These are phyloP conservation scores for Rosa hybrid DNA, from an alignment of 331 rosid species.

Conservation along the genomic window DNA sequence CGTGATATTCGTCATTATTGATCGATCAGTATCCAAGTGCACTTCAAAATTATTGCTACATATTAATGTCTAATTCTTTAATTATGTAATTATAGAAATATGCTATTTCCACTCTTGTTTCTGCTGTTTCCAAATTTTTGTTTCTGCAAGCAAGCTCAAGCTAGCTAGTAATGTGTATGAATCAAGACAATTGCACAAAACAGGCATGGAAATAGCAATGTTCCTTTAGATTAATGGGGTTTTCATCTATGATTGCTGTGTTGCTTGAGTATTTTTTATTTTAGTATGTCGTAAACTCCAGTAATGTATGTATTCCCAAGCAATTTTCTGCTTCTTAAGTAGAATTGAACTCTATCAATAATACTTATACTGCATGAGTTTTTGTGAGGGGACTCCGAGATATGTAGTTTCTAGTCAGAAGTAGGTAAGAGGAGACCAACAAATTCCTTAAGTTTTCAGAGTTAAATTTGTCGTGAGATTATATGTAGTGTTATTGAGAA, in stretches of 20 bases:
- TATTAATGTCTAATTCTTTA: conserved; percentile 12
- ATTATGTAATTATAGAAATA: conserved; percentile 6
- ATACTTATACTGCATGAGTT: too few relatives aligned
- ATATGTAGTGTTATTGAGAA: too few relatives aligned
- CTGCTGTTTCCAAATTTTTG: conserved; percentile 30
- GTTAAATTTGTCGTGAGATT: too few relatives aligned
- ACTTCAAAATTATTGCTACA: background rate
- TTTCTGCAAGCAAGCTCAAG: conserved; percentile 14
- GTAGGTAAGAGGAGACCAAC: too few relatives aligned
- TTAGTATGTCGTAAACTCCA: background rate
- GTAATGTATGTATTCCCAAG: too few relatives aligned
- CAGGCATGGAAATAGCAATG: conserved; percentile 37
- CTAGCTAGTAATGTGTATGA: conserved; percentile 9
- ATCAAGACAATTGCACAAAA: conserved; percentile 34
- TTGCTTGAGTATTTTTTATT: background rate
- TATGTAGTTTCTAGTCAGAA: too few relatives aligned
- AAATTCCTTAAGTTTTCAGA: too few relatives aligned
- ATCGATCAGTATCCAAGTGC: background rate
- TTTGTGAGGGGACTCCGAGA: too few relatives aligned
- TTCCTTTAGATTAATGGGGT: background rate
- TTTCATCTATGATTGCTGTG: background rate
- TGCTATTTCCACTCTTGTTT: conserved; percentile 35
- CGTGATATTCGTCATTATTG: conserved; percentile 17
- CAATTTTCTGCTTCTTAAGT: too few relatives aligned
- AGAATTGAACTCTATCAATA: too few relatives aligned